Conservation (phyloP, 2,329 filamentous ascomycete species). For the Curvularia spicifera region DNA sequence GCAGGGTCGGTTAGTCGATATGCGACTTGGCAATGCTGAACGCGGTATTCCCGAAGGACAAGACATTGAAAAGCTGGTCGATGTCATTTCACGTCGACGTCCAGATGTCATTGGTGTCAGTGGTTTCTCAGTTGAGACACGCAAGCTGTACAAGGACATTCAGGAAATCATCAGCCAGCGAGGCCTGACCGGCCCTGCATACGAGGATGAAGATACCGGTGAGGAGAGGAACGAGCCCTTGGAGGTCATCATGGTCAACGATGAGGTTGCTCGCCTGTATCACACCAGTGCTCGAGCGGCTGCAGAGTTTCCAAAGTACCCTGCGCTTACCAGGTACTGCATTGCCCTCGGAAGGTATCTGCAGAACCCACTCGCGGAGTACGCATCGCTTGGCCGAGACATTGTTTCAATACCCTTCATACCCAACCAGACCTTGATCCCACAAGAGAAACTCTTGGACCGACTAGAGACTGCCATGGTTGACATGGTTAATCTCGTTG, state of each 20-base stretch:
- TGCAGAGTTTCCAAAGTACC: slow-evolving; percentile 80
- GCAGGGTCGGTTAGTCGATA: slow-evolving; percentile 83
- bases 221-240: slow-evolving; percentile 78
- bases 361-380: slow-evolving; percentile 95
- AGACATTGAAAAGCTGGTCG: slow-evolving; percentile 73
- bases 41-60: slow-evolving; percentile 69
- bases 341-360: slow-evolving; percentile 88
- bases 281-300: slow-evolving; percentile 84
- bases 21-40: slow-evolving; percentile 71
- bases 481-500: slow-evolving; percentile 96
- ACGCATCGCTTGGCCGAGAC: slow-evolving; percentile 88
- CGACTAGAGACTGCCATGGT: slow-evolving; percentile 96
- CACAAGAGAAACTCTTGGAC: slow-evolving; percentile 84
- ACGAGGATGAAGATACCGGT: slow-evolving; percentile 74
- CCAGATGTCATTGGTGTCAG: slow-evolving; percentile 91
- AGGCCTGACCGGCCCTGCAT: slow-evolving; percentile 79
- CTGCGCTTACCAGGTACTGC: slow-evolving; percentile 84
- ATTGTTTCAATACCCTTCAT: slow-evolving; percentile 88
- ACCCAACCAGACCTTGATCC: slow-evolving; percentile 84
- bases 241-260: slow-evolving; percentile 90
- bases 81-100: slow-evolving; percentile 77
- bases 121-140: slow-evolving; percentile 85
- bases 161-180: slow-evolving; percentile 79
- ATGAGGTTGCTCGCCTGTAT: slow-evolving; percentile 96
- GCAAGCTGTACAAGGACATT: slow-evolving; percentile 81